Evolutionary conservation across 164 flowering plant species (phyloP), one percentile per base, ranked within the genome.

Genomic region (Piper betle): DNA sequence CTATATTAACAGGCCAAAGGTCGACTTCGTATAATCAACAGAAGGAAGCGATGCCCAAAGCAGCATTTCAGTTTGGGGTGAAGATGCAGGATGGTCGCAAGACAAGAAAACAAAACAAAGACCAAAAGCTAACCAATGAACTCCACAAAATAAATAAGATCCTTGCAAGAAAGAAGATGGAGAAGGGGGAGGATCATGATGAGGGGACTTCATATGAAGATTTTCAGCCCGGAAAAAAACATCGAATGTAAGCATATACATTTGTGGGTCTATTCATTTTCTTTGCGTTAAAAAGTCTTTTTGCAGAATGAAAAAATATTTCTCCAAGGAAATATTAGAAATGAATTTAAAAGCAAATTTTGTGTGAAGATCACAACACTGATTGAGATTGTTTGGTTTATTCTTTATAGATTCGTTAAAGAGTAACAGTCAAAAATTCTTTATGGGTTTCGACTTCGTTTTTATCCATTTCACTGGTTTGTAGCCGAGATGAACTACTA

Each of bases 21-120:
- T 18, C 88, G 99, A 20, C 92, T 87, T 77, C 74, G 17, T 93
- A 93, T 77, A 93, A 93, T 50, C 96, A 93, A 75, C 96, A 90
- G 75, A 93, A 93, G 84, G 99, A 93, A 73, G 98, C 97, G 52
- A 93, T 93, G 98, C 99, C 99, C 0, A 90, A 90, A 70, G 99
- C 99, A 56, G 96, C 99, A 46, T 90, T 86, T 75, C 99, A 90
- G 74, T 90, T 93, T 70, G 99, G 97, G 59, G 99, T 93, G 78
- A 93, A 93, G 80, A 93, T 93, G 99, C 97, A 88, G 74, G 97
- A 93, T 70, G 99, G 99, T 18, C 68, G 99, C 41, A 93, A 93
- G 80, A 88, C 99, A 10, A 59, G 99, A 48, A 93, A 93, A 74
- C 98, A 89, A 63, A 90, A 93, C 77, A 88, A 74, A 74, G 99